Percentiles rank a stretch among this genome's conserved stretches.
These are phyloP conservation scores for Saccharata proteae DNA, from an alignment of 2,329 filamentous ascomycete species.

Conservation along the genomic window DNA sequence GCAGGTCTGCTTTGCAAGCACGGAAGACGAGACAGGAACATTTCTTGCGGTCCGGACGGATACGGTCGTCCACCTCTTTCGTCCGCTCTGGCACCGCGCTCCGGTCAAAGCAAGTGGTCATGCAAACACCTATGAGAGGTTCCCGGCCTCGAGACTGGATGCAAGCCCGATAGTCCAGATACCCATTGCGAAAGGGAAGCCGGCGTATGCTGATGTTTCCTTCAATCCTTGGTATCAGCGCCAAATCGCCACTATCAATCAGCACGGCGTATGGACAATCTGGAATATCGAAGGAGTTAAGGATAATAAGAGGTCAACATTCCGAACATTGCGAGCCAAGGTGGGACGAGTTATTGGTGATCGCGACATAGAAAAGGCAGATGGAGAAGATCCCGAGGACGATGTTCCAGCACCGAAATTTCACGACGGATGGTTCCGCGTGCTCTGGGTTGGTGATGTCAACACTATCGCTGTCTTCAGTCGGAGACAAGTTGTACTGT, in stretches of 20 bases:
- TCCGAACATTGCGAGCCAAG: background rate
- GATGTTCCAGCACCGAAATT: no score
- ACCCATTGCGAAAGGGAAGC: constrained; percentile 38
- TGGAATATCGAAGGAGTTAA: constrained; percentile 32
- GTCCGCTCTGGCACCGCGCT: constrained; percentile 16
- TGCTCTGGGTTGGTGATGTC: constrained; percentile 36
- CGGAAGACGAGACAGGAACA: constrained; percentile 26
- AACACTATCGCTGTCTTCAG: constrained; percentile 42
- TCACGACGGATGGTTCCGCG: constrained; percentile 39
- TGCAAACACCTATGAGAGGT: constrained; percentile 10
- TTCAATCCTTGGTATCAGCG: constrained; percentile 52
- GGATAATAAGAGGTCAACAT: background rate
- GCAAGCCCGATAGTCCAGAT: constrained; percentile 45
- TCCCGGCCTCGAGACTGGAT: constrained; percentile 40
- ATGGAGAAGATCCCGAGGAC: no score
- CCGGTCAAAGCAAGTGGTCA: constrained; percentile 9
- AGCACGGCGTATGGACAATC: constrained; percentile 53
- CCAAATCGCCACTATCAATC: constrained; percentile 55
- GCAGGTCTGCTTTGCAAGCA: constrained; percentile 39
- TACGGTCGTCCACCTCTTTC: constrained; percentile 26
- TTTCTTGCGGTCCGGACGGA: constrained; percentile 40
- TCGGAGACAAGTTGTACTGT: constrained; percentile 26
- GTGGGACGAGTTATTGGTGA: no score
- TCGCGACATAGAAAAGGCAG: no score
- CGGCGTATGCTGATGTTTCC: constrained; percentile 47